Base-by-base conservation (phyloP, 2,329 filamentous ascomycete species). In the Colletotrichum tabaci region DNA sequence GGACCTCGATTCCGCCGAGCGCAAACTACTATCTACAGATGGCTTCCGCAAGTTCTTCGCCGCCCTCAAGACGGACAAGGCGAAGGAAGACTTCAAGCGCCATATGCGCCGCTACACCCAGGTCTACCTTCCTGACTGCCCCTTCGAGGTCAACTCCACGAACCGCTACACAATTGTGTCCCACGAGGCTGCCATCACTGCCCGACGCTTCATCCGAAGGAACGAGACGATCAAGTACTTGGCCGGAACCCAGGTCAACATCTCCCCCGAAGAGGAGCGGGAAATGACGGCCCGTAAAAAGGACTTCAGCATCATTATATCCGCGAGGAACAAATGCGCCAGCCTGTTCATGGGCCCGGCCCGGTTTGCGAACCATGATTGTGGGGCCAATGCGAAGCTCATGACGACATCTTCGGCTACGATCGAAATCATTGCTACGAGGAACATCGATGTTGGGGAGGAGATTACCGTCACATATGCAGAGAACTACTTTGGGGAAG, bases 391-490 rank as follows among this genome's bases (percentile, higher is more conserved):
- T 84, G 95, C 95, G 10, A 90, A 92, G 78, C 88, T 99, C 55
- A 92, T 94, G 76, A 98, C 94, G 46, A 93, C 91, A 46, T 94
- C 95, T 56, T 90, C 92, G 67, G 91, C 95, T 69, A 94, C 94
- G 46, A 98, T 99, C 84, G 93, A 97, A 78, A 95, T 99, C 67
- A 90, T 97, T 61, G 94, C 96, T 3, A 90, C 91, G 44, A 90
- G 91, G 75, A 88, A 95, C 70, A 98, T 99, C 73, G 89, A 92
- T 13, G 86, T 93, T 1, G 96, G 95, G 4, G 95, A 99, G 72
- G 96, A 99, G 81, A 97, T 99, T 71, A 99, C 96, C 0, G 96
- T 99, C 0, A 96, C 93, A 0, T 99, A 99, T 77, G 95, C 96
- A 30, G 95, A 97, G 21, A 95, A 94, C 79, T 99, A 99, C 80